Evolutionary conservation across 139 green algal genomes (phyloP).

Genomic region (Axilococcus clingmanii): DNA sequence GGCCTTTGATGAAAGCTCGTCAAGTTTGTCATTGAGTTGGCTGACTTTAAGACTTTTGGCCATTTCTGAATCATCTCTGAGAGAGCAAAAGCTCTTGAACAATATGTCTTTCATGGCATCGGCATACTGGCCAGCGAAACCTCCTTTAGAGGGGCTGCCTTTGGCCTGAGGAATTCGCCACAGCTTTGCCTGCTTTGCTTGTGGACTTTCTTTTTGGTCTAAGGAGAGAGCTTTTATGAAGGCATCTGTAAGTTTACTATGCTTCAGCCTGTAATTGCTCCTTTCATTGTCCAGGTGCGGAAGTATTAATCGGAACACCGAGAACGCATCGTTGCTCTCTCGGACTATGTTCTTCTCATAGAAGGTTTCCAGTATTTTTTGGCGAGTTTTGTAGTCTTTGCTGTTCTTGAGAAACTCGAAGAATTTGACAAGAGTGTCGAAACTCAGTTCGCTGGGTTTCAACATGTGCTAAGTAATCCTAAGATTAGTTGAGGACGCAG

Average conservation of each 20-base stretch:
- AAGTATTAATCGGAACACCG: conserved; percentile 52
- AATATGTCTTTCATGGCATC: neutral
- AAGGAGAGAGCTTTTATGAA: neutral
- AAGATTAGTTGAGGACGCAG: too few species aligned
- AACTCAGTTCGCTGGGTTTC: conserved; percentile 2
- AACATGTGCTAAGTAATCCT: too few species aligned
- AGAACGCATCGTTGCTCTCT: conserved; percentile 29
- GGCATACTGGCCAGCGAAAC: conserved; percentile 2
- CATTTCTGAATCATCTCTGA: neutral
- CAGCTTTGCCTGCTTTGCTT: neutral
- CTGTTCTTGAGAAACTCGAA: neutral
- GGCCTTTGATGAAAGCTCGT: conserved; percentile 29
- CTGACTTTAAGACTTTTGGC: conserved; percentile 29
- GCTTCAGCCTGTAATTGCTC: conserved; percentile 38
- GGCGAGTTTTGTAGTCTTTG: neutral
- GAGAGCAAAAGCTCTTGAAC: neutral
- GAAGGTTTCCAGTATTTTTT: conserved; percentile 30
- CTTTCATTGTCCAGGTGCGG: conserved; percentile 42
- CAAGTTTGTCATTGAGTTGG: conserved; percentile 45
- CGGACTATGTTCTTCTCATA: conserved; percentile 18
- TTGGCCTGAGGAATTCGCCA: neutral
- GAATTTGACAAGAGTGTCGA: neutral
- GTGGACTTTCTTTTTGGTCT: neutral
- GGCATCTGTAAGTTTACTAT: conserved; percentile 29
- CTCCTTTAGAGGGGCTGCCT: neutral